Base-by-base conservation (phyloP, 345 rosid genomes). In the Gossypium turneri region DNA sequence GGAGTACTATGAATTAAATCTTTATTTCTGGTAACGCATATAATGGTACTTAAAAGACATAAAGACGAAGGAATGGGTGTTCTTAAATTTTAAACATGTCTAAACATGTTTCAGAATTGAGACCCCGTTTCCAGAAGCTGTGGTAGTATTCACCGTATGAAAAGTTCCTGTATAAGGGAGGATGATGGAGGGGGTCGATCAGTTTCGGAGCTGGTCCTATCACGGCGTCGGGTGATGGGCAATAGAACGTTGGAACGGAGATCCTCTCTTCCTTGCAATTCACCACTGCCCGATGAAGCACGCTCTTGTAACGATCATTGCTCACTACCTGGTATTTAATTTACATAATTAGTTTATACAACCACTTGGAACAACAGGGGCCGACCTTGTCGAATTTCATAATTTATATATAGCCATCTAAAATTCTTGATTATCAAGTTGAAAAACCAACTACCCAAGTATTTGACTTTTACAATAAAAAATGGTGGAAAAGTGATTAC, bases 301-400 rank as follows among this genome's bases (percentile, higher is more conserved):
- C 88, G 22, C 92, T 90, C 74, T 86, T 90, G 84, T 87, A 88
- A 17, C 73, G 58, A 4, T 78, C 90, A 67, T 90, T 90, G 77
- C 89, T 88, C 9, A 88, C 47, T 3, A 79, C 88, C 91, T 86
- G 7, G 22, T 2, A 4, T 27, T 4, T 17, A 9, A 16, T 1
- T 11, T 8, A 45, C 41, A 34, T 34, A 5, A 34, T 34, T 34
- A 34, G 7, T 5, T 34, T 34, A 34, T 1, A 5, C 7, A 5
- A 34, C 41, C 41, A 34, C 41, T 34, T 34, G 41, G 41, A 34
- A 34, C 41, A 5, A 34, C 41, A 5, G 41, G 41, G 41, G 41
- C 41, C 6, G 41, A 34, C 41, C 41, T 34, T 34, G 50, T 45
- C 13, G 12, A 45, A 44, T 45, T 45, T 47, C 29, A 45, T 65